A percentile compares a stretch with the other conserved stretches of the same genome.
Evolutionary conservation across 305 asterid genomes (phyloP).

Genomic region (Fraxinus latifolia): DNA sequence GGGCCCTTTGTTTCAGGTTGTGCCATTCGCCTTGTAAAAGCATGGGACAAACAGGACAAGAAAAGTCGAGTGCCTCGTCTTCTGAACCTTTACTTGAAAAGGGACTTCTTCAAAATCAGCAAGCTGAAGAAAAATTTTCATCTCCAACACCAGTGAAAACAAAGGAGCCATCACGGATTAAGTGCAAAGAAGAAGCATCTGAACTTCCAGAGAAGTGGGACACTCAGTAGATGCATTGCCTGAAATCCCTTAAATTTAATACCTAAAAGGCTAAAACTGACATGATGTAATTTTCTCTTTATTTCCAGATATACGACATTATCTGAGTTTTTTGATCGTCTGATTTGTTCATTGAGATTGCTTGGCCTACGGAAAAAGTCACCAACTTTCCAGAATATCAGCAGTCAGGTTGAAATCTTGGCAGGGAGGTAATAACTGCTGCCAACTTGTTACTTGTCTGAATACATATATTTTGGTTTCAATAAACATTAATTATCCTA

Average conservation of each 20-base stretch:
- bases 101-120: constrained; percentile 18
- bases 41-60: constrained; percentile 38
- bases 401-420: constrained; percentile 57
- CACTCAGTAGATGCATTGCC: constrained; percentile 17
- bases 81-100: constrained; percentile 25
- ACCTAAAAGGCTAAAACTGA: background rate
- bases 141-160: constrained; percentile 62
- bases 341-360: constrained; percentile 63
- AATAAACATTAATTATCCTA: background rate
- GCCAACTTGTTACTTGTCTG: background rate
- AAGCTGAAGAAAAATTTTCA: constrained; percentile 39
- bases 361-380: constrained; percentile 50
- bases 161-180: constrained; percentile 45
- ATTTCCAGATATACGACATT: constrained; percentile 48
- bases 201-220: constrained; percentile 64
- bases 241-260: background rate
- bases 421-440: constrained; percentile 54
- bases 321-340: constrained; percentile 52
- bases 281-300: constrained; percentile 11
- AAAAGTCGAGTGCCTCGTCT: constrained; percentile 21
- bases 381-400: constrained; percentile 51
- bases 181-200: constrained; percentile 31
- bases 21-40: background rate
- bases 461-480: background rate
- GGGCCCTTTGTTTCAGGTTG: constrained; percentile 16